phyloP scores from a whole-genome alignment of 2,329 filamentous ascomycete species.

The Blastomyces silverae region DNA sequence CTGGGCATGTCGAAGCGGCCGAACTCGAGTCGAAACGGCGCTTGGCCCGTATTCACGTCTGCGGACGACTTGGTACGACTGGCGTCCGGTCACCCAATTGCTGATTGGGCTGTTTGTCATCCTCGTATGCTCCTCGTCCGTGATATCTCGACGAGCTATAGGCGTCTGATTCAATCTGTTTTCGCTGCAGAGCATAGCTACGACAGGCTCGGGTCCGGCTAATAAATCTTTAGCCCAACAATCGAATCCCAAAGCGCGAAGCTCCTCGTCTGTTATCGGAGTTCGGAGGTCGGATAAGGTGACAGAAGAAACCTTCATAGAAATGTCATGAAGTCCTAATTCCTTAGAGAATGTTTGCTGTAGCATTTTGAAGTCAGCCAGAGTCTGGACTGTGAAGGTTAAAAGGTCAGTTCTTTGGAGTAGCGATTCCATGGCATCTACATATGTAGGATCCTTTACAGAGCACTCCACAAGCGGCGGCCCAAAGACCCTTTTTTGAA shows the following conservation, averaged over 20 bases:
- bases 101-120: slow-evolving; percentile 55
- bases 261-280: slow-evolving; percentile 51
- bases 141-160: slow-evolving; percentile 57
- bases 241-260: slow-evolving; percentile 60
- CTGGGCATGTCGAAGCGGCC: slow-evolving; percentile 53
- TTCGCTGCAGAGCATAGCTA: slow-evolving; percentile 80
- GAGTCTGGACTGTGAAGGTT: slow-evolving; percentile 67
- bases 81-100: slow-evolving; percentile 62
- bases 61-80: slow-evolving; percentile 58
- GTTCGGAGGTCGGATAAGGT: slow-evolving; percentile 51
- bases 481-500: slow-evolving; percentile 70
- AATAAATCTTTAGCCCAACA: slow-evolving; percentile 74
- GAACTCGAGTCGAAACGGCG: slow-evolving; percentile 63
- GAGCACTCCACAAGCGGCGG: slow-evolving; percentile 76
- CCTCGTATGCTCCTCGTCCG: slow-evolving; percentile 60
- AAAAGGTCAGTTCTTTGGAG: slow-evolving; percentile 50
- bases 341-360: slow-evolving; percentile 57
- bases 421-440: slow-evolving; percentile 53
- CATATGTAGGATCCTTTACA: slow-evolving; percentile 64
- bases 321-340: slow-evolving; percentile 62
- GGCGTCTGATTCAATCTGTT: slow-evolving; percentile 62
- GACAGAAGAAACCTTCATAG: slow-evolving; percentile 57
- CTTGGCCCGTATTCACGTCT: slow-evolving; percentile 73
- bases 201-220: slow-evolving; percentile 70
- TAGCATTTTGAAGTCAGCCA: slow-evolving; percentile 66